These are phyloP conservation scores for Endotrypanum monterogeii DNA, from an alignment of 208 protist species.

Conservation along the genomic window DNA sequence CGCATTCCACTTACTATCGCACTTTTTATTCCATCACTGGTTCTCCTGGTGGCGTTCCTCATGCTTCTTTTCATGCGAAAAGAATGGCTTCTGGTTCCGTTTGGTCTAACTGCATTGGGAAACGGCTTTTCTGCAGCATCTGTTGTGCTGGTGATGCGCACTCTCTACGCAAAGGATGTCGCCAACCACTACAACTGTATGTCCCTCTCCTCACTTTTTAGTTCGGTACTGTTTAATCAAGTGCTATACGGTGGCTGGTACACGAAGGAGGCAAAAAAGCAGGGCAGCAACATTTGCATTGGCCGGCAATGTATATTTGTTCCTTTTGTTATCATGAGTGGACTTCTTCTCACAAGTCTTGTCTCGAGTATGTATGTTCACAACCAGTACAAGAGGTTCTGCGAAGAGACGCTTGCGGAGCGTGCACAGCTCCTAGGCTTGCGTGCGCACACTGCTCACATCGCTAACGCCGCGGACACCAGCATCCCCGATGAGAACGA, in stretches of 20 bases:
- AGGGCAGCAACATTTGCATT: constrained; percentile 55
- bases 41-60: constrained; percentile 37
- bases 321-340: constrained; percentile 59
- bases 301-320: constrained; percentile 64
- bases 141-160: constrained; percentile 76
- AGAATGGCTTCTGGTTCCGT: constrained; percentile 53
- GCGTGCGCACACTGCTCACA: neutral
- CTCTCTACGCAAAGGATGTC: constrained; percentile 73
- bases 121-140: constrained; percentile 72
- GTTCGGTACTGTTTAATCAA: constrained; percentile 72
- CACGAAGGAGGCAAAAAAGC: constrained; percentile 52
- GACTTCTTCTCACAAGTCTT: constrained; percentile 38
- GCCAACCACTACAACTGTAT: constrained; percentile 83
- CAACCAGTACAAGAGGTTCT: constrained; percentile 48
- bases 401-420: constrained; percentile 29
- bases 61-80: constrained; percentile 45
- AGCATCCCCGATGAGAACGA: constrained; percentile 4
- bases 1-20: constrained; percentile 73
- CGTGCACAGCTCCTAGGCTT: constrained; percentile 7
- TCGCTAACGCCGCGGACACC: neutral
- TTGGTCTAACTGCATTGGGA: constrained; percentile 58
- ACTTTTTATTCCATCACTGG: constrained; percentile 54
- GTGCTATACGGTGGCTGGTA: constrained; percentile 78
- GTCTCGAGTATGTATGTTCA: constrained; percentile 58
- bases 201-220: constrained; percentile 43